phyloP scores from a whole-genome alignment of 139 green algal genomes.

The Spirogloea muscicola region DNA sequence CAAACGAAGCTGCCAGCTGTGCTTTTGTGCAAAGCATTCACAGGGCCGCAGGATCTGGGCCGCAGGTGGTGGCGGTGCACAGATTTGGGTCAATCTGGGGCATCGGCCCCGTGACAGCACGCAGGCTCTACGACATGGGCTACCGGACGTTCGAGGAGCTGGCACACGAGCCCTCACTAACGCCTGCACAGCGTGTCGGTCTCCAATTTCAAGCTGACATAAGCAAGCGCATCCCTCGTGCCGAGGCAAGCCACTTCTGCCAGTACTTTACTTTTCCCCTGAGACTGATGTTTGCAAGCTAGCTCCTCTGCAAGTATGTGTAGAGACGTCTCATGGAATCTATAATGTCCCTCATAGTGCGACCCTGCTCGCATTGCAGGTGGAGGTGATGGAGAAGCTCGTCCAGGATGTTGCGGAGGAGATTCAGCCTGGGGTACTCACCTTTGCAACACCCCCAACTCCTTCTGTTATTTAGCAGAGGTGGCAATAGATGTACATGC shows the following conservation, averaged over 20 bases:
- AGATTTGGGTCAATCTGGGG: neutral
- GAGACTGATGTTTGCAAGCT: too few species aligned
- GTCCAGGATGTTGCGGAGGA: constrained; percentile 11
- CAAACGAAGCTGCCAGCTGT: too few species aligned
- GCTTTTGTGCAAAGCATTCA: too few species aligned
- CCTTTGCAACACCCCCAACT: neutral
- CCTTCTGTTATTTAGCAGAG: neutral
- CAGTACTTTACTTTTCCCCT: too few species aligned
- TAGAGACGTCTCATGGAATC: too few species aligned
- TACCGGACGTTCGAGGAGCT: constrained; percentile 4
- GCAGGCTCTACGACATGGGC: constrained; percentile 10
- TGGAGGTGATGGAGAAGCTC: constrained; percentile 32
- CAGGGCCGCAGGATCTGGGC: too few species aligned
- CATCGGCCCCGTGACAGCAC: constrained; percentile 3
- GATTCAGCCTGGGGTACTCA: constrained; percentile 5
- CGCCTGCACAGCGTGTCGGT: neutral
- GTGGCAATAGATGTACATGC: neutral
- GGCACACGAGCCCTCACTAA: neutral
- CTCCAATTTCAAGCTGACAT: constrained; percentile 2
- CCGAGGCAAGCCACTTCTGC: neutral
- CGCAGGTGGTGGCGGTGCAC: neutral
- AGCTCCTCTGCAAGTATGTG: too few species aligned
- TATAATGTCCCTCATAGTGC: too few species aligned
- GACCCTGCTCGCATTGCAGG: too few species aligned
- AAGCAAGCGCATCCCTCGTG: neutral